Conservation (phyloP, 345 rosid genomes). For the Eucalyptus brandiana region DNA sequence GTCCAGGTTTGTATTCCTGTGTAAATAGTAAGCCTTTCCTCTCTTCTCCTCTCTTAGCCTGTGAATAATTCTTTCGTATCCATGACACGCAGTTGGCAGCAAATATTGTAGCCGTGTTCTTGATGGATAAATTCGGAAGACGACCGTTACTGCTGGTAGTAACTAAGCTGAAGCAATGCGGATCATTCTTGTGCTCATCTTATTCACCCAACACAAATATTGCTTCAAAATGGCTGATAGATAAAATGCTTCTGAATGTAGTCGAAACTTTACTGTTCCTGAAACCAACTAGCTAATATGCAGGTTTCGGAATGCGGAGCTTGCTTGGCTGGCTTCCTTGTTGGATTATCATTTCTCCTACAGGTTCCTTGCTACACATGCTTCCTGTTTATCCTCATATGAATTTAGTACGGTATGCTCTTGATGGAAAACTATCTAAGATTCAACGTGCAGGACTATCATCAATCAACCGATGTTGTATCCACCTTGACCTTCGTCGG, state of each 20-base stretch:
- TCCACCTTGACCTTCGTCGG: constrained; percentile 14
- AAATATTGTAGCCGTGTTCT: constrained; percentile 8
- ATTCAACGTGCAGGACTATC: not conserved
- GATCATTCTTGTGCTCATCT: not conserved
- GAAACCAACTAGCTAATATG: not conserved
- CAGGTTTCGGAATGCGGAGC: constrained; percentile 27
- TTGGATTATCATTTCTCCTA: constrained; percentile 32
- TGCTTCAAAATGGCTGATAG: not conserved
- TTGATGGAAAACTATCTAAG: not conserved
- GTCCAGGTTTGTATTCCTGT: constrained; percentile 3
- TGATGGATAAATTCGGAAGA: constrained; percentile 11
- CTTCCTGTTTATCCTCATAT: not conserved
- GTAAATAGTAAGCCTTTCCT: not conserved
- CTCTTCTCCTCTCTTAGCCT: not conserved
- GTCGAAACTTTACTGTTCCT: not conserved
- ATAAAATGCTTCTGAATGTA: not conserved
- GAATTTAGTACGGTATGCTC: not conserved
- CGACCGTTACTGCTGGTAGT: constrained; percentile 11
- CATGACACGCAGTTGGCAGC: not conserved
- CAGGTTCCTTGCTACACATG: constrained; percentile 11
- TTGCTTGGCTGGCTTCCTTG: constrained; percentile 13
- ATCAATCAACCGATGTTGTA: not conserved
- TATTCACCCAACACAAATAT: not conserved
- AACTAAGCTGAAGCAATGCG: not conserved
- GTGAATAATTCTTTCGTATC: not conserved